Evolutionary conservation across 352 stramenopile species (phyloP), one percentile per base, ranked within the genome.

Genomic region (Phytophthora rubi): DNA sequence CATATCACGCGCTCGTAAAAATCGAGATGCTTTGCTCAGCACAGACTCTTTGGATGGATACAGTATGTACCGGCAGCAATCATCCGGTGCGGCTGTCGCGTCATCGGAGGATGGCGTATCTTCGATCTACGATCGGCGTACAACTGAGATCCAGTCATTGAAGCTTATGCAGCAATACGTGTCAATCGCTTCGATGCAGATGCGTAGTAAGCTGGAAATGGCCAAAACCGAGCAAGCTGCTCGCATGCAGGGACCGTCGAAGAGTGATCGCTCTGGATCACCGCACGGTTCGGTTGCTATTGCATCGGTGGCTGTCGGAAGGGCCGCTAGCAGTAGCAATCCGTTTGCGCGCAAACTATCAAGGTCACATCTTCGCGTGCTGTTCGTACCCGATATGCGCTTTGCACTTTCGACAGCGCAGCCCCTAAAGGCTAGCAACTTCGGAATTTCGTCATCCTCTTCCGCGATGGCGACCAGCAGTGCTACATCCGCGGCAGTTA

Each of bases 81-180:
- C 65, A 6, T 80, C 73, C 53, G 73, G 65, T 58, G 59, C 60
- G 53, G 62, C 57, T 39, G 65, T 75, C 10, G 66, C 65, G 37
- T 76, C 74, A 48, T 76, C 66, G 49, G 73, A 71, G 32, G 62
- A 65, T 52, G 48, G 53, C 47, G 26, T 56, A 23, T 68, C 65
- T 61, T 80, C 68, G 2, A 74, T 62, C 21, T 92, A 92, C 37
- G 86, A 95, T 48, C 79, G 86, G 53, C 80, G 80, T 45, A 93
- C 89, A 53, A 90, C 95, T 47, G 87, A 96, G 42, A 83, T 88
- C 23, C 82, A 90, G 62, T 88, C 80, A 13, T 65, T 96, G 7
- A 91, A 91, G 59, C 77, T 97, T 12, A 95, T 97, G 84, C 84
- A 95, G 55, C 81, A 97, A 65, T 97, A 97, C 56, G 88, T 97